A percentile compares a stretch with the other conserved stretches of the same genome.
Conservation (phyloP, 371 early-diverging fungal genomes). For the Chytridiales sp. region DNA sequence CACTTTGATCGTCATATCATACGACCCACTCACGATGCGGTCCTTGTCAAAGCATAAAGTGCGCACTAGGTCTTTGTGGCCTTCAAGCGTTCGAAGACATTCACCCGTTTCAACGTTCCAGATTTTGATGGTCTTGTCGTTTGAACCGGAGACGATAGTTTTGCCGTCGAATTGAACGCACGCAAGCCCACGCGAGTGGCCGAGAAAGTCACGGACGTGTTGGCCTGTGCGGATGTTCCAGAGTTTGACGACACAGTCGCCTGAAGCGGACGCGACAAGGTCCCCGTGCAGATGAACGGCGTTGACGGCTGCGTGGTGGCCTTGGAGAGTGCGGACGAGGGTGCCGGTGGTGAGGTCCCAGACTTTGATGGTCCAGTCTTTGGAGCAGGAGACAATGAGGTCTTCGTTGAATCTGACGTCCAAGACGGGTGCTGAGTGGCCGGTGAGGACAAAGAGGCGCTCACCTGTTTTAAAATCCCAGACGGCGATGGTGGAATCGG, state of each 20-base stretch:
- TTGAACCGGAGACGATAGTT: conserved; percentile 52
- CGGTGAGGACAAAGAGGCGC: conserved; percentile 50
- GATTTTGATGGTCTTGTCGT: conserved; percentile 90
- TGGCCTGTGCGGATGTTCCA: conserved; percentile 70
- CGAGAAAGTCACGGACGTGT: conserved; percentile 42
- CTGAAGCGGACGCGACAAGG: conserved; percentile 75
- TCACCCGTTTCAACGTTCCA: conserved; percentile 91
- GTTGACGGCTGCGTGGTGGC: conserved; percentile 53
- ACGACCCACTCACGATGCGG: conserved; percentile 76
- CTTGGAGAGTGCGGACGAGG: conserved; percentile 38
- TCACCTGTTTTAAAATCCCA: conserved; percentile 72
- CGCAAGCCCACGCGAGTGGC: conserved; percentile 76
- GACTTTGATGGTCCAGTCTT: conserved; percentile 85
- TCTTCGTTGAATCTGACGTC: conserved; percentile 68
- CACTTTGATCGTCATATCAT: conserved; percentile 94
- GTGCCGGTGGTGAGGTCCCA: conserved; percentile 68
- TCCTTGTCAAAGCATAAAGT: conserved; percentile 77
- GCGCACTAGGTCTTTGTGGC: conserved; percentile 89
- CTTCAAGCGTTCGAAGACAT: conserved; percentile 68
- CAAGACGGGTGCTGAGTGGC: conserved; percentile 71
- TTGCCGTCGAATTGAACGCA: conserved; percentile 80
- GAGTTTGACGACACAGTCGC: conserved; percentile 80
- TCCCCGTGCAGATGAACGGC: conserved; percentile 50
- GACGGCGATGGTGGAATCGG: conserved; percentile 83
- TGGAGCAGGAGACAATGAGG: conserved; percentile 84